phyloP scores from a whole-genome alignment of 805 yeast genomes.

The Lipomyces starkeyi region DNA sequence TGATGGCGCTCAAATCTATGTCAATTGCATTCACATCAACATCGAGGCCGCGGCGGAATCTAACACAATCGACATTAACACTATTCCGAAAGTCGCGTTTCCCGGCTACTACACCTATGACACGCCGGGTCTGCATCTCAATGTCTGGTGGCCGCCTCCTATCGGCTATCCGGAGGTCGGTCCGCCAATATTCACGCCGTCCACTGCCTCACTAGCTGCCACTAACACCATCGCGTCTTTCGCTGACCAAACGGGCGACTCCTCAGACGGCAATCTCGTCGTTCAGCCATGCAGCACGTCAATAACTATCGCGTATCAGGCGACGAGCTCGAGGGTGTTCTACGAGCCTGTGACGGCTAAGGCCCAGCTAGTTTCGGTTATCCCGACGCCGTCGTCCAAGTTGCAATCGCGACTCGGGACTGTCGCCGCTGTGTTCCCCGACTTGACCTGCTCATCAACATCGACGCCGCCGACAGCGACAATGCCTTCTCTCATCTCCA shows the following conservation, averaged over 20 bases:
- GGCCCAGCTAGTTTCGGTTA: background rate
- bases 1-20: conserved; percentile 15
- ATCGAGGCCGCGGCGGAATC: background rate
- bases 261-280: background rate
- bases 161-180: conserved; percentile 4
- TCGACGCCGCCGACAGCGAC: background rate
- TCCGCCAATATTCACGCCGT: background rate
- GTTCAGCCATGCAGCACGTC: conserved; percentile 1
- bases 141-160: conserved; percentile 12
- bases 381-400: background rate
- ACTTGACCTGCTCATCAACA: background rate
- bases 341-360: background rate
- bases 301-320: background rate
- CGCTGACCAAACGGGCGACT: background rate
- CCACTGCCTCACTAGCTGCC: background rate
- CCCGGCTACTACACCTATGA: conserved; percentile 11
- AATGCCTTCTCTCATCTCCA: background rate
- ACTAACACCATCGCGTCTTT: background rate
- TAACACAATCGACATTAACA: background rate
- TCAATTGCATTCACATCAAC: conserved; percentile 15
- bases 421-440: conserved; percentile 5
- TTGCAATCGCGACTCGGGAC: background rate
- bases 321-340: background rate
- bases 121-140: conserved; percentile 15
- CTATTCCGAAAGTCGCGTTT: conserved; percentile 16